phyloP scores from a whole-genome alignment of 768 basidiomycete genomes.

The Amanita thiersii region DNA sequence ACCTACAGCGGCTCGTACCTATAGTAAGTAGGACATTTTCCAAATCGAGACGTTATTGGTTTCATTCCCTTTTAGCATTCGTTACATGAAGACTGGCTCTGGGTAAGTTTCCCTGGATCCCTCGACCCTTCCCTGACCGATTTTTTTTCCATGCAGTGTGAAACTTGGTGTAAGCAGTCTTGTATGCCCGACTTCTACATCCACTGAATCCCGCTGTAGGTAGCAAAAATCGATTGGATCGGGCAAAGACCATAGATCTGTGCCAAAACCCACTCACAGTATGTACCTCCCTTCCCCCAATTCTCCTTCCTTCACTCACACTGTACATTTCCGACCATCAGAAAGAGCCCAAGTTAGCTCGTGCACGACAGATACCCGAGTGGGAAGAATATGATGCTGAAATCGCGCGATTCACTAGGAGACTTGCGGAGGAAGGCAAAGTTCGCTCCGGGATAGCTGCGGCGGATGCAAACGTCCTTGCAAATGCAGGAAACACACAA shows the following conservation, averaged over 20 bases:
- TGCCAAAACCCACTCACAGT: slow-evolving; percentile 96
- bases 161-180: slow-evolving; percentile 85
- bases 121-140: too few relatives aligned
- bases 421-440: slow-evolving; percentile 61
- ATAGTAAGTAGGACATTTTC: slow-evolving; percentile 53
- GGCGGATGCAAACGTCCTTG: slow-evolving; percentile 63
- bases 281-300: slow-evolving; percentile 19
- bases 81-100: slow-evolving; percentile 89
- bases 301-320: neutral
- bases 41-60: slow-evolving; percentile 2
- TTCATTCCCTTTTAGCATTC: slow-evolving; percentile 50
- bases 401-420: slow-evolving; percentile 74
- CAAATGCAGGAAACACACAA: slow-evolving; percentile 27
- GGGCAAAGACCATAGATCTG: slow-evolving; percentile 88
- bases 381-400: slow-evolving; percentile 95
- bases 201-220: slow-evolving; percentile 28
- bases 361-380: slow-evolving; percentile 93
- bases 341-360: slow-evolving; percentile 95
- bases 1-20: slow-evolving; percentile 84
- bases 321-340: slow-evolving; percentile 21
- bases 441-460: slow-evolving; percentile 61
- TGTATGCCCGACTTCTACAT: neutral
- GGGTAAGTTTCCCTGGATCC: slow-evolving; percentile 57
- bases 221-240: slow-evolving; percentile 74
- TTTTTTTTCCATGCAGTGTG: slow-evolving; percentile 50